phyloP scores from a whole-genome alignment of 352 stramenopile genomes.

The Phytophthora capsici region DNA sequence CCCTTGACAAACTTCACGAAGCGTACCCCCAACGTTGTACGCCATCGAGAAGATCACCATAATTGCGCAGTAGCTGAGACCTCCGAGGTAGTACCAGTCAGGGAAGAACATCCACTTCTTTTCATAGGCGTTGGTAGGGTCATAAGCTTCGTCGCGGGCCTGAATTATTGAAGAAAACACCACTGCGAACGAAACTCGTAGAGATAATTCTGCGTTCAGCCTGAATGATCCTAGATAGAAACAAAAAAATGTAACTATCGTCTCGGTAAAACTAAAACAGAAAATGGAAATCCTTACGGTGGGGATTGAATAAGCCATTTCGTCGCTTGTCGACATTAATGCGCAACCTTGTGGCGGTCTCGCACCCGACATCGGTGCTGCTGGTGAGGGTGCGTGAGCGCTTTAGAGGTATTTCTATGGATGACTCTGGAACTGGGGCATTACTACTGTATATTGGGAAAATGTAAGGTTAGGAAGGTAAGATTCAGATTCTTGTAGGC shows the following conservation, averaged over 20 bases:
- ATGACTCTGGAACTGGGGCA: conserved; percentile 1
- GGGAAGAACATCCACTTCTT: conserved; percentile 40
- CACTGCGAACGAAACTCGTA: conserved; percentile 64
- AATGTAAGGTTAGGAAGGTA: no score
- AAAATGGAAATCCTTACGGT: background rate
- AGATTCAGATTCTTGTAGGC: no score
- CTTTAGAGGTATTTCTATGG: conserved; percentile 1
- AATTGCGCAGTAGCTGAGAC: conserved; percentile 74
- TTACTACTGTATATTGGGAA: background rate
- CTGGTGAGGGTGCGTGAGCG: conserved; percentile 12
- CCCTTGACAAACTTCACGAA: conserved; percentile 69
- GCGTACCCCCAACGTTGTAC: conserved; percentile 71
- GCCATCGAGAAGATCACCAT: conserved; percentile 74
- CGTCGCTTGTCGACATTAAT: conserved; percentile 26
- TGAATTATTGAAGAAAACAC: conserved; percentile 69
- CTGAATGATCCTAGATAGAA: conserved; percentile 34
- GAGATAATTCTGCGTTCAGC: conserved; percentile 47
- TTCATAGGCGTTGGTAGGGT: conserved; percentile 27
- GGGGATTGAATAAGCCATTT: conserved; percentile 29
- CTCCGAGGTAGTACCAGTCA: conserved; percentile 52
- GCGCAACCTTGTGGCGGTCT: conserved; percentile 25
- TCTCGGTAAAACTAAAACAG: background rate
- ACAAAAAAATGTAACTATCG: background rate
- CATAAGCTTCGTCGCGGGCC: conserved; percentile 47
- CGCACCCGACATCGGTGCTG: conserved; percentile 11